These are phyloP conservation scores for Phytophthora citricola DNA, from an alignment of 352 stramenopile genomes.

Conservation along the genomic window DNA sequence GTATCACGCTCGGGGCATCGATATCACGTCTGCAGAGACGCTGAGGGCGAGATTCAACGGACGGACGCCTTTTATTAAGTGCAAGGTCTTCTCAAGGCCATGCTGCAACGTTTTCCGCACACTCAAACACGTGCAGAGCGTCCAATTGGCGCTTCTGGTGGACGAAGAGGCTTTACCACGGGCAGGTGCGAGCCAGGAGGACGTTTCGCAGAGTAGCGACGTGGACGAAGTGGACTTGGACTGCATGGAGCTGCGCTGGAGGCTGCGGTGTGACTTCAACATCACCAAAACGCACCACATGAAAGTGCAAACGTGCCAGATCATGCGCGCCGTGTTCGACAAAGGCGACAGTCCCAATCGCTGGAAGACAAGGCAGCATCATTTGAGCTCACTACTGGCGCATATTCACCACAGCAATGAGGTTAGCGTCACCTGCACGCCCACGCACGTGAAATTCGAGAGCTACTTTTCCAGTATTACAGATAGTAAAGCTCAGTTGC, in stretches of 20 bases:
- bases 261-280: conserved; percentile 80
- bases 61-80: conserved; percentile 63
- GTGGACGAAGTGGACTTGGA: conserved; percentile 64
- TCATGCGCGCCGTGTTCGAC: conserved; percentile 86
- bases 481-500: conserved; percentile 79
- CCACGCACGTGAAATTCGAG: conserved; percentile 80
- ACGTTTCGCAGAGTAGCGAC: conserved; percentile 34
- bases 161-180: conserved; percentile 42
- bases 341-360: conserved; percentile 54
- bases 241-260: conserved; percentile 73
- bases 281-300: conserved; percentile 90
- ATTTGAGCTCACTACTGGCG: conserved; percentile 73
- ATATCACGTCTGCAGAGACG: conserved; percentile 24
- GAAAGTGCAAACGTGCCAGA: conserved; percentile 78
- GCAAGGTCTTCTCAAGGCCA: conserved; percentile 79
- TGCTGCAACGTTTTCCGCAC: conserved; percentile 86
- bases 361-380: conserved; percentile 71
- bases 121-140: conserved; percentile 81
- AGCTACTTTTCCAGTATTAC: conserved; percentile 71
- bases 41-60: conserved; percentile 33
- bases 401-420: conserved; percentile 88
- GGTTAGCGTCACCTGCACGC: conserved; percentile 69
- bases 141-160: conserved; percentile 72
- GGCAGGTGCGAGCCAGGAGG: conserved; percentile 29
- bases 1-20: conserved; percentile 26